Evolutionary conservation across 2,329 filamentous ascomycete species (phyloP).

Genomic region (Colletotrichum sp.): DNA sequence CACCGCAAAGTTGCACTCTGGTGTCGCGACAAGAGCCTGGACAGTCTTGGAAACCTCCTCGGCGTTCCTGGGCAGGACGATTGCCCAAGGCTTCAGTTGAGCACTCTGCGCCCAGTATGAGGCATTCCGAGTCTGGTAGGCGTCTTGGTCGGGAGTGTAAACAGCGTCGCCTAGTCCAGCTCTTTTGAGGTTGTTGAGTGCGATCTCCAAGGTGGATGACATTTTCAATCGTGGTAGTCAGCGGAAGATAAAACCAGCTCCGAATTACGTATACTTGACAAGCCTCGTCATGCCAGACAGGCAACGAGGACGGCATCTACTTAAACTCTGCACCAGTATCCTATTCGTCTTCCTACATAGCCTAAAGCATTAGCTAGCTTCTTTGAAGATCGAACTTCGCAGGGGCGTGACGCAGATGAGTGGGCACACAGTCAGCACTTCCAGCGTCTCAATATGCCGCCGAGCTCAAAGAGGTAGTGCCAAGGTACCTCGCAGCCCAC

Average conservation of each 20-base stretch:
- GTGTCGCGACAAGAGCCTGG: not conserved
- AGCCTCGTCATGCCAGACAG: rapidly evolving
- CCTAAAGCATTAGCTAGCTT: not conserved
- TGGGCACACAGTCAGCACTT: not conserved
- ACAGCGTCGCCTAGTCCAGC: not conserved
- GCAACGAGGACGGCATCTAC: not conserved
- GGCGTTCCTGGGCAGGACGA: conserved; percentile 25
- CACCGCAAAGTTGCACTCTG: not conserved
- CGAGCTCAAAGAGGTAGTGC: not conserved
- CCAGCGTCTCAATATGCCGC: not conserved
- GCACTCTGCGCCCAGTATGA: not conserved
- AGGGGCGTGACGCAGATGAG: not conserved
- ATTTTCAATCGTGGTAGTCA: not conserved
- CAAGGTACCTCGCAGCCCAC: not conserved
- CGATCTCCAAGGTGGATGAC: not conserved
- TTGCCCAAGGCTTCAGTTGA: conserved; percentile 25
- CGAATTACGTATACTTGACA: not conserved
- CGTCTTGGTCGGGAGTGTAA: not conserved
- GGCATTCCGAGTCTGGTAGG: not conserved
- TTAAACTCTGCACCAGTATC: not conserved
- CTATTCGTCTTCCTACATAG: not conserved
- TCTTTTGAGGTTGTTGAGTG: not conserved
- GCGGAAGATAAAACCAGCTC: not conserved
- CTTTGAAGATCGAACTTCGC: not conserved
- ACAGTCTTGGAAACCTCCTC: conserved; percentile 24